Conservation (phyloP, 2,329 filamentous ascomycete genomes). For the Sporothrix sp. region DNA sequence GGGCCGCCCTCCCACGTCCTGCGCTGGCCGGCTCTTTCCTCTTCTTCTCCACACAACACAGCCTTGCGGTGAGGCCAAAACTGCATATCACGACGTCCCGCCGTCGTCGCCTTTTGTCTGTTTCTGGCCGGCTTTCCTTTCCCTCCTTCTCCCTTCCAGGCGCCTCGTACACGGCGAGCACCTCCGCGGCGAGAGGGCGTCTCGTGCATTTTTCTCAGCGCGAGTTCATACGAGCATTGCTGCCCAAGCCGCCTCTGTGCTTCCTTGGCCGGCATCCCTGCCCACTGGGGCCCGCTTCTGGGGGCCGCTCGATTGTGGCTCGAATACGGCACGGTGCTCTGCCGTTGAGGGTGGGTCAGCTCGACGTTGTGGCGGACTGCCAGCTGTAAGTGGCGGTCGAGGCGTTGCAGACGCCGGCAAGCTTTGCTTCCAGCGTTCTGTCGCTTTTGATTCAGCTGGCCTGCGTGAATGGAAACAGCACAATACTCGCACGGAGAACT, state of each 20-base stretch:
- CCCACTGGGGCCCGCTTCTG: constrained; percentile 3
- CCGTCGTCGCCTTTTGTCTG: not conserved
- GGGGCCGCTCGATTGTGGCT: not conserved
- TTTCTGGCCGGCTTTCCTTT: not conserved
- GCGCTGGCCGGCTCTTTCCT: no score
- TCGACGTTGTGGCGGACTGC: not conserved
- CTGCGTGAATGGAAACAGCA: not conserved
- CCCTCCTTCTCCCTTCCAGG: not conserved
- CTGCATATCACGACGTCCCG: not conserved
- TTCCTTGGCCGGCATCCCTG: not conserved
- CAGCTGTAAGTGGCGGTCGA: constrained; percentile 7
- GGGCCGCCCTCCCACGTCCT: not conserved
- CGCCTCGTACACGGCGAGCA: no score
- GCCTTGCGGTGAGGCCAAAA: constrained; percentile 9
- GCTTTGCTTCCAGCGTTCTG: no score
- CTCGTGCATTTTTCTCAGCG: not conserved
- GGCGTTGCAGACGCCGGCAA: no score
- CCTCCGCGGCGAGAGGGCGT: no score
- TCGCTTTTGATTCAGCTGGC: no score
- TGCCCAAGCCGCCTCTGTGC: constrained; percentile 14
- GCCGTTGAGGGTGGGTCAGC: constrained; percentile 6
- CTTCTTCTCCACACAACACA: constrained; percentile 2
- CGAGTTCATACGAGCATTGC: constrained; percentile 17
- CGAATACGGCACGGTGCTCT: constrained; percentile 1
- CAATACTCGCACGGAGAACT: no score